Base-by-base conservation (phyloP, 2,329 filamentous ascomycete genomes). In the Paracoccidioides lutzii region DNA sequence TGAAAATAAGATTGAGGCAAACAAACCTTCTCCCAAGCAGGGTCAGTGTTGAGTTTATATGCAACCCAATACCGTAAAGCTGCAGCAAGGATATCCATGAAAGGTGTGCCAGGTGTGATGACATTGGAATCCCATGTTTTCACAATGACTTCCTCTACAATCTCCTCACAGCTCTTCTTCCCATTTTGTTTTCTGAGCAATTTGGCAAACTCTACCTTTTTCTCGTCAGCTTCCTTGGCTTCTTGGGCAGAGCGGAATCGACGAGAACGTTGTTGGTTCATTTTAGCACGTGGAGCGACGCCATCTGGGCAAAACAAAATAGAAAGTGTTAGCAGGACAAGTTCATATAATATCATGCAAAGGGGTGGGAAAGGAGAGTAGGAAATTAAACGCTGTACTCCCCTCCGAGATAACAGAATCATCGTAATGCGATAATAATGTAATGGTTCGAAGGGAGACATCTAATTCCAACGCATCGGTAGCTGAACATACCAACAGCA, bases 241-340 rank as follows among this genome's bases (percentile, higher is more conserved):
- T 98, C 93, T 69, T 91, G 89, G 2, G 90, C 93, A 28, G 91
- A 87, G 59, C 93, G 85, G 74, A 98, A 98, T 65, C 93, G 88
- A 71, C 93, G 83, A 44, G 93, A 95, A 59, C 93, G 88, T 74
- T 98, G 93, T 70, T 98, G 94, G 70, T 98, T 98, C 93, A 98
- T 98, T 74, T 98, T 98, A 57, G 94, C 94, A 70, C 93, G 87
- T 49, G 93, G 94, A 4, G 93, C 93, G 61, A 98, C 93, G 69
- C 93, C 93, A 74, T 98, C 93, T 90, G 59, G 44, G 41, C 48
- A 56, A 52, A 45, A 52, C 46, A 55, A 46, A 30, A 12, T 30
- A 32, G 57, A 72, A 58, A 76, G 68, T 53, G 54, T 56, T 38
- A 50, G 14, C 38, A 51, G 38, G 45, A 35, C 15, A 14, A 35